A percentile compares a stretch with the other conserved stretches of the same genome.
phyloP scores from a whole-genome alignment of 768 basidiomycete species.

The Postia placenta region DNA sequence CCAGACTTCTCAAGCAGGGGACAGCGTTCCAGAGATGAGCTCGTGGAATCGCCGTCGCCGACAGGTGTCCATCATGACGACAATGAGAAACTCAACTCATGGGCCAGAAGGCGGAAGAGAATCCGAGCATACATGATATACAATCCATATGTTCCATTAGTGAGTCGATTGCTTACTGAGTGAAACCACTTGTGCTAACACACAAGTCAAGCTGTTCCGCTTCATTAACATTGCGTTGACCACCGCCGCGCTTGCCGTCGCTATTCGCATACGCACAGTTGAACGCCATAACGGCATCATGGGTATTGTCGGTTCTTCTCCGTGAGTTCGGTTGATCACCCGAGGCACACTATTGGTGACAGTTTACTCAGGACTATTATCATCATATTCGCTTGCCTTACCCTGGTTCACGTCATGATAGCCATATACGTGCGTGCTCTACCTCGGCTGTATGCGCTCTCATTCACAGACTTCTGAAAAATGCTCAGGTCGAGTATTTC shows the following conservation, averaged over 20 bases:
- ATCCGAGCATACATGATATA: slow-evolving; percentile 63
- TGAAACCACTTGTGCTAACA: slow-evolving; percentile 6
- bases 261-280: slow-evolving; percentile 61
- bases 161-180: slow-evolving; percentile 22
- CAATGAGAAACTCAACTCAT: slow-evolving; percentile 19
- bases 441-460: slow-evolving; percentile 17
- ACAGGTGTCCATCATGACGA: slow-evolving; percentile 13
- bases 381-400: slow-evolving; percentile 80
- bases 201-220: slow-evolving; percentile 60
- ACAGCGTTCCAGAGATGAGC: slow-evolving; percentile 9
- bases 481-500: slow-evolving; percentile 84
- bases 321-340: slow-evolving; percentile 38
- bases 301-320: slow-evolving; percentile 79
- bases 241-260: slow-evolving; percentile 70
- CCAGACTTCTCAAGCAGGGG: slow-evolving; percentile 16
- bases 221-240: slow-evolving; percentile 82
- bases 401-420: slow-evolving; percentile 77
- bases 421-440: slow-evolving; percentile 69
- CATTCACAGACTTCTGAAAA: too few species aligned
- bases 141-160: slow-evolving; percentile 76
- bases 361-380: slow-evolving; percentile 55
- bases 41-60: neutral
- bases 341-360: neutral
- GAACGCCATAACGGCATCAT: slow-evolving; percentile 45
- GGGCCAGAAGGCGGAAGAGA: slow-evolving; percentile 36